Percentiles rank a stretch among this genome's conserved stretches.
Conservation (phyloP, 805 yeast genomes). For the Wickerhamomyces subpelliculosus region DNA sequence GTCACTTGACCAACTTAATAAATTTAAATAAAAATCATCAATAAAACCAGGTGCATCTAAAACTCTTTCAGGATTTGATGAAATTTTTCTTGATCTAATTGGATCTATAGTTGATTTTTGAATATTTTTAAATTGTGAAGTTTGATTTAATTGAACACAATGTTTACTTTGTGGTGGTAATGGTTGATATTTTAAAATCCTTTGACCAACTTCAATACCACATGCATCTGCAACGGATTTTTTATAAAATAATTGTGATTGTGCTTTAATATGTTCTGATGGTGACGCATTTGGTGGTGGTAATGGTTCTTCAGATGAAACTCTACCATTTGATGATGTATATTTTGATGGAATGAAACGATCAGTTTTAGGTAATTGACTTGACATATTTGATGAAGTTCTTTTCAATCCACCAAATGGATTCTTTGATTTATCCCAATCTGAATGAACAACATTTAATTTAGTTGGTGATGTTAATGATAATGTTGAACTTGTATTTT, state of each 20-base stretch:
- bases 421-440: constrained; percentile 24
- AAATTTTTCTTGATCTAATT: constrained; percentile 68
- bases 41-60: constrained; percentile 93
- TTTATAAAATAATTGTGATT: constrained; percentile 46
- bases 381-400: constrained; percentile 17
- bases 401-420: constrained; percentile 15
- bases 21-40: constrained; percentile 86
- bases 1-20: constrained; percentile 80
- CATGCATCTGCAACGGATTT: constrained; percentile 91
- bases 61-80: constrained; percentile 86
- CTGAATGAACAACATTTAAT: constrained; percentile 35
- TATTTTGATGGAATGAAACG: constrained; percentile 57
- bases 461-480: constrained; percentile 40
- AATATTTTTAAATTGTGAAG: constrained; percentile 16
- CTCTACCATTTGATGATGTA: constrained; percentile 39
- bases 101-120: constrained; percentile 42
- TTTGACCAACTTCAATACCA: constrained; percentile 74
- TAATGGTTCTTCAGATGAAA: constrained; percentile 29
- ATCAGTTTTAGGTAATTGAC: constrained; percentile 32
- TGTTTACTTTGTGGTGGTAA: constrained; percentile 54
- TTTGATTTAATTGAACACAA: constrained; percentile 16
- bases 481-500: constrained; percentile 25
- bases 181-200: constrained; percentile 85
- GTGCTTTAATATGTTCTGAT: constrained; percentile 35
- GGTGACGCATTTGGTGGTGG: constrained; percentile 44